Evolutionary conservation across 2,329 filamentous ascomycete species (phyloP).

Genomic region (Diplodia sapinea): DNA sequence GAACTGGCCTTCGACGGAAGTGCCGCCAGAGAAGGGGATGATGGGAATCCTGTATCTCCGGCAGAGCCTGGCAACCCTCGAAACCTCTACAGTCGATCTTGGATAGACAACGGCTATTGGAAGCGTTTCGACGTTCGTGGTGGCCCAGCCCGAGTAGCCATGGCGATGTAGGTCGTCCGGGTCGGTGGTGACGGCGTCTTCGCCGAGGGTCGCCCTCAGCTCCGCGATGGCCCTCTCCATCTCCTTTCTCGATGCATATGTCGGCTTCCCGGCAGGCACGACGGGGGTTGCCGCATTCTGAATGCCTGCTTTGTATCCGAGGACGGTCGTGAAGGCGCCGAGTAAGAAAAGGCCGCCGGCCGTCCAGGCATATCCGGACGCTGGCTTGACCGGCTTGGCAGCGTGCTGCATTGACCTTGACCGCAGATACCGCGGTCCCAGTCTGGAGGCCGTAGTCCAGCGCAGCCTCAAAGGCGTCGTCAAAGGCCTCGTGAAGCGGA

Average conservation of each 20-base stretch:
- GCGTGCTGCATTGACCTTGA: constrained; percentile 38
- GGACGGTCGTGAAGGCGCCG: constrained; percentile 56
- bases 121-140: constrained; percentile 67
- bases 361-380: constrained; percentile 49
- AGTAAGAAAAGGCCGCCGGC: constrained; percentile 55
- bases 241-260: constrained; percentile 57
- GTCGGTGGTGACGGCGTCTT: constrained; percentile 68
- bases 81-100: constrained; percentile 68
- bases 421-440: constrained; percentile 37
- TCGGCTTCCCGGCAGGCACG: constrained; percentile 40
- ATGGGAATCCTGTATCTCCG: constrained; percentile 80
- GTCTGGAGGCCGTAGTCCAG: constrained; percentile 35
- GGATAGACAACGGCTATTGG: constrained; percentile 72
- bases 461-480: constrained; percentile 35
- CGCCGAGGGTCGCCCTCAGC: constrained; percentile 59
- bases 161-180: constrained; percentile 68
- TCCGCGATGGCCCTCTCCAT: constrained; percentile 64
- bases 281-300: constrained; percentile 40
- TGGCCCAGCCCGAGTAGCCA: constrained; percentile 74
- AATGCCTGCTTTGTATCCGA: constrained; percentile 58
- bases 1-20: constrained; percentile 88
- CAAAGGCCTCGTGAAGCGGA: constrained; percentile 39
- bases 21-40: constrained; percentile 83
- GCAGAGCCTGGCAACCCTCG: constrained; percentile 71
- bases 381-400: constrained; percentile 36